phyloP scores from a whole-genome alignment of 495 filamentous ascomycete species.

The Lichenothelia convexa region DNA sequence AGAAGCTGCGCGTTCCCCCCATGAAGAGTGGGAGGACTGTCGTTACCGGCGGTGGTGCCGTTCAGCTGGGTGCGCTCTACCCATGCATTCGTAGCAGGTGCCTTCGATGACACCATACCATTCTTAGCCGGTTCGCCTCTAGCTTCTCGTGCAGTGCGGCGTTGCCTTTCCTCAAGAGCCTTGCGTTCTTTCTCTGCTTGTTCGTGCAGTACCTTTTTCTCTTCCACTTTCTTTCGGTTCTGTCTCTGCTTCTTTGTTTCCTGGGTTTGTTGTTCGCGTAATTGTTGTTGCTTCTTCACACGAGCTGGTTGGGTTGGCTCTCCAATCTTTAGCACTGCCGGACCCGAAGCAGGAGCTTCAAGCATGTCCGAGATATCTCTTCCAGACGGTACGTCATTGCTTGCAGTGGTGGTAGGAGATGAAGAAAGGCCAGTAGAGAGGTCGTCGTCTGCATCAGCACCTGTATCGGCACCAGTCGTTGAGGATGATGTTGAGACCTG shows the following conservation, averaged over 20 bases:
- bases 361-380: constrained; percentile 75
- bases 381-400: constrained; percentile 20
- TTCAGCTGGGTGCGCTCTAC: no score
- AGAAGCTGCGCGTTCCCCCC: constrained; percentile 35
- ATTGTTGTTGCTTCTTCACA: constrained; percentile 44
- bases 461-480: constrained; percentile 59
- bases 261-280: constrained; percentile 27
- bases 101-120: constrained; percentile 40
- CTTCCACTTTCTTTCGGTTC: constrained; percentile 65
- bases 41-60: constrained; percentile 14
- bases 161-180: constrained; percentile 55
- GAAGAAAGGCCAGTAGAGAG: constrained; percentile 16
- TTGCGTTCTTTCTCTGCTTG: constrained; percentile 57
- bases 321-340: constrained; percentile 61
- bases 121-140: constrained; percentile 61
- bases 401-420: constrained; percentile 27
- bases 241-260: constrained; percentile 88
- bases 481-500: constrained; percentile 27
- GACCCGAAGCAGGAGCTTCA: constrained; percentile 45
- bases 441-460: constrained; percentile 30
- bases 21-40: constrained; percentile 3
- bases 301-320: constrained; percentile 39
- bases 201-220: constrained; percentile 48
- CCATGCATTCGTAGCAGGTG: constrained; percentile 45
- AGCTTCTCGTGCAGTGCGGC: constrained; percentile 57